These are phyloP conservation scores for Astrothelium macrocarpum DNA, from an alignment of 495 filamentous ascomycete species.

Conservation along the genomic window DNA sequence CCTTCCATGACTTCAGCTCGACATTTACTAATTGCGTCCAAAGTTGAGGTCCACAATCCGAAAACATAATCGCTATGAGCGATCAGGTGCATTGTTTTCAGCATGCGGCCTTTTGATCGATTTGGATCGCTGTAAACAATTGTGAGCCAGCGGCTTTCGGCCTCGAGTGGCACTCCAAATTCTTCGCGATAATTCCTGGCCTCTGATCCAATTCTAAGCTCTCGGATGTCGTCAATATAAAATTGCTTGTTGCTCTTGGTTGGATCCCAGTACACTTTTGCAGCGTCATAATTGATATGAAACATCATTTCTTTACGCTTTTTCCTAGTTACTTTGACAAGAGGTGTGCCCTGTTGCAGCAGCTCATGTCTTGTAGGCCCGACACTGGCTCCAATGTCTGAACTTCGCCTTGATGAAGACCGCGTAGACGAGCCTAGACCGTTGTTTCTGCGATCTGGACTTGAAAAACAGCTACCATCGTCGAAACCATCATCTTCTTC, in stretches of 20 bases:
- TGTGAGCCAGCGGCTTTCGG: conserved; percentile 66
- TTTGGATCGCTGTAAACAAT: conserved; percentile 68
- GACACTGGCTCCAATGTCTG: conserved; percentile 35
- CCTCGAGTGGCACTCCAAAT: conserved; percentile 53
- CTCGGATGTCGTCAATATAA: conserved; percentile 89
- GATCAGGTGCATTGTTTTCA: conserved; percentile 77
- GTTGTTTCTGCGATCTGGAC: conserved; percentile 27
- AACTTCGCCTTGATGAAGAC: conserved; percentile 21
- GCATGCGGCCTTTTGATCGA: conserved; percentile 53
- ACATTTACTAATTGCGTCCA: conserved; percentile 70
- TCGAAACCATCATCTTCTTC: conserved; percentile 53
- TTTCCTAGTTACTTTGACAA: conserved; percentile 78
- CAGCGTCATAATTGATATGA: conserved; percentile 66
- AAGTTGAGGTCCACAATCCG: conserved; percentile 66
- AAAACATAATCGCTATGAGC: conserved; percentile 60
- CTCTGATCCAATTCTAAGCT: conserved; percentile 77
- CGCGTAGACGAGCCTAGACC: conserved; percentile 31
- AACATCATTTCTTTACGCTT: conserved; percentile 64
- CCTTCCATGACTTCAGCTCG: conserved; percentile 83
- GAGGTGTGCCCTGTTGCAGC: conserved; percentile 62
- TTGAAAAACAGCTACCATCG: conserved; percentile 35
- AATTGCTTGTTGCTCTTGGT: conserved; percentile 69
- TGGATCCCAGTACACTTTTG: conserved; percentile 80
- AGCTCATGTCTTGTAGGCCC: conserved; percentile 61
- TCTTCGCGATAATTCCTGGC: conserved; percentile 84